Conservation (phyloP, 805 yeast genomes). For the Lachancea meyersii region DNA sequence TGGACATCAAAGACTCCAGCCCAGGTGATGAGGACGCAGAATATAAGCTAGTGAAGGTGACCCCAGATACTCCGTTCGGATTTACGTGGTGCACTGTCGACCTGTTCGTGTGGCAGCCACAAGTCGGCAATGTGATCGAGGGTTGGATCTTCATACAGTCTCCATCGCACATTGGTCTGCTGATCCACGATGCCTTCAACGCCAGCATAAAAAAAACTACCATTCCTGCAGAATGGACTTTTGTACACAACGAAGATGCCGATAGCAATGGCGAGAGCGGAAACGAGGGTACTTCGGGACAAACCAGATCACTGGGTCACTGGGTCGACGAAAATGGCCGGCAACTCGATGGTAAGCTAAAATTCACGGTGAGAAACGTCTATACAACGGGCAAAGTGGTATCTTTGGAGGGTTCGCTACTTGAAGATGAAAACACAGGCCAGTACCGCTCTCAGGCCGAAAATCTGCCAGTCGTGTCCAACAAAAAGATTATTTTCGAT, state of each 20-base stretch:
- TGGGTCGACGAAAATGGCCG: conserved; percentile 78
- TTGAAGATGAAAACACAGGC: conserved; percentile 24
- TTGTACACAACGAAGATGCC: conserved; percentile 72
- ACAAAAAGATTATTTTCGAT: conserved; percentile 46
- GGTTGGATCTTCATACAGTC: conserved; percentile 90
- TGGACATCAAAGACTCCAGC: conserved; percentile 44
- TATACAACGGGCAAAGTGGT: conserved; percentile 75
- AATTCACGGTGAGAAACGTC: conserved; percentile 66
- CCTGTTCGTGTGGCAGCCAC: conserved; percentile 84
- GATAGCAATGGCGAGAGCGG: conserved; percentile 14
- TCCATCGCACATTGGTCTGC: conserved; percentile 87
- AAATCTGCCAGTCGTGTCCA: conserved; percentile 46
- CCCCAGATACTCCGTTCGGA: conserved; percentile 79
- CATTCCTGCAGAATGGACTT: conserved; percentile 83
- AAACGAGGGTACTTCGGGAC: conserved; percentile 23
- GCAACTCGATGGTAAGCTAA: conserved; percentile 75
- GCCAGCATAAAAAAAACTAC: conserved; percentile 81
- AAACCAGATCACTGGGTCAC: conserved; percentile 62
- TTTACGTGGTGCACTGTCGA: conserved; percentile 84
- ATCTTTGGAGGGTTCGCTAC: conserved; percentile 81
- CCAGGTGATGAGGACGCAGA: conserved; percentile 35
- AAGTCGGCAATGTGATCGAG: conserved; percentile 76
- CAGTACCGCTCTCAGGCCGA: conserved; percentile 41
- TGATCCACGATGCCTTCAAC: conserved; percentile 89
- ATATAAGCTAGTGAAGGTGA: conserved; percentile 52